A percentile compares a stretch with the other conserved stretches of the same genome.
phyloP scores from a whole-genome alignment of 2,329 filamentous ascomycete genomes.

The Ramularia endophylla region DNA sequence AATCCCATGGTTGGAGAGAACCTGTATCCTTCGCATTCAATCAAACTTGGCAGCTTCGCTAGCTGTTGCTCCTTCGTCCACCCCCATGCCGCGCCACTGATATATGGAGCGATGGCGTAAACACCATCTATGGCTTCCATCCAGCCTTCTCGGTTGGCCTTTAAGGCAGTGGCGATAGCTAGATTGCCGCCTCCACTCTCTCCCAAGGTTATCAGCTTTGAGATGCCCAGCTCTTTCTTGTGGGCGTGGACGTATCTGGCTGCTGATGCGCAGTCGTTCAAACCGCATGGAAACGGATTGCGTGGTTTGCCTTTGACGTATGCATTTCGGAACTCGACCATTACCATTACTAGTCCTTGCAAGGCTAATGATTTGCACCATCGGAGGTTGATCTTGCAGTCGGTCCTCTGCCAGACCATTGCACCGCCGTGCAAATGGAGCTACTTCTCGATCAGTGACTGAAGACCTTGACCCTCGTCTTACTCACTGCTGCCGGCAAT shows the following conservation, averaged over 20 bases:
- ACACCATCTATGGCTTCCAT: constrained; percentile 17
- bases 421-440: constrained; percentile 27
- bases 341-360: constrained; percentile 19
- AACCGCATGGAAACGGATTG: constrained; percentile 23
- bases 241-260: constrained; percentile 17
- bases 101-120: constrained; percentile 18
- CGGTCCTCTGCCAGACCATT: constrained; percentile 17
- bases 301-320: constrained; percentile 13
- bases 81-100: constrained; percentile 13
- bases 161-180: constrained; percentile 21
- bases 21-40: constrained; percentile 26
- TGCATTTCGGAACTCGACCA: constrained; percentile 28
- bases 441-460: constrained; percentile 17
- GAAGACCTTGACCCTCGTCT: too few relatives aligned
- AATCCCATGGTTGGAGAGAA: too few relatives aligned
- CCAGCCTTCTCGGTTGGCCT: constrained; percentile 22
- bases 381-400: constrained; percentile 7
- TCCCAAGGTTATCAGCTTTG: constrained; percentile 24
- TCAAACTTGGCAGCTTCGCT: constrained; percentile 14
- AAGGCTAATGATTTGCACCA: constrained; percentile 19
- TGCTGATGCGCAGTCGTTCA: constrained; percentile 25
- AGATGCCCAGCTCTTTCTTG: constrained; percentile 16
- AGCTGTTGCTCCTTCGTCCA: constrained; percentile 3
- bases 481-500: too few relatives aligned
- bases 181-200: constrained; percentile 28